phyloP scores from a whole-genome alignment of 2,329 filamentous ascomycete species.

The Massarina eburnea region DNA sequence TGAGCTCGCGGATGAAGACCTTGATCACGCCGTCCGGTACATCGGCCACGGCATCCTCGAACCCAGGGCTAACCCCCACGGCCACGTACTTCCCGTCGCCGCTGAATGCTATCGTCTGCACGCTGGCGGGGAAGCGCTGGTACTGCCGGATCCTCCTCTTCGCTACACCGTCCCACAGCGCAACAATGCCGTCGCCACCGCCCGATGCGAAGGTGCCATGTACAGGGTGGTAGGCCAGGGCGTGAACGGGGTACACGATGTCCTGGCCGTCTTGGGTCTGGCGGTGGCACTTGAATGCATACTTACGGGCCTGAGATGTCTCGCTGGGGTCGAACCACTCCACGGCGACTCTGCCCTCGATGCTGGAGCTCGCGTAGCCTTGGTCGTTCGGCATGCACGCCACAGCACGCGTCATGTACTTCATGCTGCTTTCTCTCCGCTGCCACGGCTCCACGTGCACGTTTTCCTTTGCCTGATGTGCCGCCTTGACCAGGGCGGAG shows the following conservation, averaged over 20 bases:
- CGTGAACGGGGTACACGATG: constrained; percentile 88
- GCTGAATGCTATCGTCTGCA: constrained; percentile 77
- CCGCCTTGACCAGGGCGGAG: constrained; percentile 57
- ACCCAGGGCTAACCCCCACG: constrained; percentile 80
- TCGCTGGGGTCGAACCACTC: constrained; percentile 95
- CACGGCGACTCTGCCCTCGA: constrained; percentile 93
- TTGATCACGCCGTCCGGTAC: constrained; percentile 71
- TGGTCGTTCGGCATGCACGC: constrained; percentile 96
- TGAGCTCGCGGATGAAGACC: constrained; percentile 79
- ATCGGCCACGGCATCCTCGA: constrained; percentile 84
- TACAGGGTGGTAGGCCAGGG: constrained; percentile 81
- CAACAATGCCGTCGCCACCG: constrained; percentile 88
- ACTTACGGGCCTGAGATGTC: constrained; percentile 88
- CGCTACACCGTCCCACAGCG: constrained; percentile 86
- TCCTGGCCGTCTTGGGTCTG: constrained; percentile 72
- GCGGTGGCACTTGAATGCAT: constrained; percentile 98
- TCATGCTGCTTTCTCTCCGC: constrained; percentile 86
- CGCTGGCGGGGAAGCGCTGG: constrained; percentile 76
- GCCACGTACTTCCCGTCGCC: constrained; percentile 76
- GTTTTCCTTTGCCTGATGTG: constrained; percentile 19
- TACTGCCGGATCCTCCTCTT: constrained; percentile 91
- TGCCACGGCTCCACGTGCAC: constrained; percentile 79
- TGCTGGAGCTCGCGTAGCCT: constrained; percentile 88
- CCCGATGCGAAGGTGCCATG: constrained; percentile 85
- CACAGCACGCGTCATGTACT: constrained; percentile 92